Evolutionary conservation across 1,284 basidiomycete genomes (phyloP), one percentile per base, ranked within the genome.

Genomic region (Sporisorium reilianum): DNA sequence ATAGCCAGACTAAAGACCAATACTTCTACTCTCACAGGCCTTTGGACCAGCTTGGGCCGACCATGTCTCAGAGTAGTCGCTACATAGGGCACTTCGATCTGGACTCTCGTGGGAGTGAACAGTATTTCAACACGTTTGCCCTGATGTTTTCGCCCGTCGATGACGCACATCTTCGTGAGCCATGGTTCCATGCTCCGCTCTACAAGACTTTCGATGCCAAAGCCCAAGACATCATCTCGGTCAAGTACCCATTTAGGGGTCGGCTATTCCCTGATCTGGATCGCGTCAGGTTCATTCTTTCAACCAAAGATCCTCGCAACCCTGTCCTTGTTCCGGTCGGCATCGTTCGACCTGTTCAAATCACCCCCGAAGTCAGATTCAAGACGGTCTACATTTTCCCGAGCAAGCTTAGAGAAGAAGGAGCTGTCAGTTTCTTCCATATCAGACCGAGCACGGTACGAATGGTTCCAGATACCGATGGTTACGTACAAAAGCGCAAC

Each of bases 171-270:
- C 18, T 11, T 12, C 6, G 28, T 34, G 32, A 34, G 11, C 36
- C 36, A 38, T 64, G 62, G 62, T 49, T 64, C 25, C 55, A 54
- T 11, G 38, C 51, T 4, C 62, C 62, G 11, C 2, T 64, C 8
- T 50, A 58, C 23, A 10, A 8, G 0, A 5, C 4, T 16, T 34
- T 22, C 10, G 40, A 41, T 28, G 3, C 26, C 16, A 16, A 22
- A 3, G 8, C 0, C 18, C 12, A 26, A 45, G 23, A 28, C n/a
- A 2, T 28, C 12, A 1, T 4, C 20, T 8, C 9, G n/a, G 1
- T 14, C 18, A 11, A 20, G 8, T 46, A 41, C 38, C 12, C 32
- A 4, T 54, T 41, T 7, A 2, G n/a, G 20, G 23, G 25, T 11
- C 8, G 2, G 2, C 0, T 7, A 3, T 25, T 46, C 10, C 46